These are phyloP conservation scores for Teratosphaeria epicoccoides DNA, from an alignment of 2,329 filamentous ascomycete species.

Conservation along the genomic window DNA sequence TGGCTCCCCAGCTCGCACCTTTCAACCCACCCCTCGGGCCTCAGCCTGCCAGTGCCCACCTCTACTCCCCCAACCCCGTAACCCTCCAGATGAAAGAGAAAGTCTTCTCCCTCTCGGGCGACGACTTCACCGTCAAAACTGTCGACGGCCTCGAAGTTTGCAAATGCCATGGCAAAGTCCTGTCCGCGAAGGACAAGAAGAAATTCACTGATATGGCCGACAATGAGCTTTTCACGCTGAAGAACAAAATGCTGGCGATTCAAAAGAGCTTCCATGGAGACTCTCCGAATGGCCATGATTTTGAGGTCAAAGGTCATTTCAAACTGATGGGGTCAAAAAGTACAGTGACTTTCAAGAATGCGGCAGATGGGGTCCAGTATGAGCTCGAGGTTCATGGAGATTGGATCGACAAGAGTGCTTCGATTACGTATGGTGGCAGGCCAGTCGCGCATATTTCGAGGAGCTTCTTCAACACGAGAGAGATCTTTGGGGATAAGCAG, in stretches of 20 bases:
- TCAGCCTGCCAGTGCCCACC: slow-evolving; percentile 14
- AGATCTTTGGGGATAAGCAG: slow-evolving; percentile 51
- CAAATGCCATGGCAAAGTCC: slow-evolving; percentile 45
- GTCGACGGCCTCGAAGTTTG: slow-evolving; percentile 45
- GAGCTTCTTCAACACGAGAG: slow-evolving; percentile 46
- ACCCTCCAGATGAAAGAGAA: slow-evolving; percentile 52
- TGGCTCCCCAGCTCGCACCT: slow-evolving; percentile 12
- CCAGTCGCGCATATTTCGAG: slow-evolving; percentile 50
- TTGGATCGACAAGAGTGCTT: slow-evolving; percentile 47
- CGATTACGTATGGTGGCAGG: slow-evolving; percentile 43
- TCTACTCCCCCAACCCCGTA: slow-evolving; percentile 22
- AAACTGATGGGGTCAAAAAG: slow-evolving; percentile 44
- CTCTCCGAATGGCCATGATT: slow-evolving; percentile 15
- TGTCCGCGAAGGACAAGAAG: slow-evolving; percentile 47
- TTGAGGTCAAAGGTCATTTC: slow-evolving; percentile 40
- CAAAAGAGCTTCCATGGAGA: slow-evolving; percentile 44
- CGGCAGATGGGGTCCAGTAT: slow-evolving; percentile 32
- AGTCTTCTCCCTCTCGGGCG: slow-evolving; percentile 50
- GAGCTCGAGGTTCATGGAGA: slow-evolving; percentile 50
- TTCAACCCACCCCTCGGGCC: slow-evolving; percentile 23
- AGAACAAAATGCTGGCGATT: slow-evolving; percentile 42
- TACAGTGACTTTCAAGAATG: slow-evolving; percentile 47
- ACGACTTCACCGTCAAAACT: slow-evolving; percentile 53
- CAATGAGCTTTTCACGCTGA: slow-evolving; percentile 48
- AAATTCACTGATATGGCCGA: slow-evolving; percentile 44